Evolutionary conservation across 2,329 filamentous ascomycete species (phyloP).

Genomic region (Rhynchosporium graminicola): DNA sequence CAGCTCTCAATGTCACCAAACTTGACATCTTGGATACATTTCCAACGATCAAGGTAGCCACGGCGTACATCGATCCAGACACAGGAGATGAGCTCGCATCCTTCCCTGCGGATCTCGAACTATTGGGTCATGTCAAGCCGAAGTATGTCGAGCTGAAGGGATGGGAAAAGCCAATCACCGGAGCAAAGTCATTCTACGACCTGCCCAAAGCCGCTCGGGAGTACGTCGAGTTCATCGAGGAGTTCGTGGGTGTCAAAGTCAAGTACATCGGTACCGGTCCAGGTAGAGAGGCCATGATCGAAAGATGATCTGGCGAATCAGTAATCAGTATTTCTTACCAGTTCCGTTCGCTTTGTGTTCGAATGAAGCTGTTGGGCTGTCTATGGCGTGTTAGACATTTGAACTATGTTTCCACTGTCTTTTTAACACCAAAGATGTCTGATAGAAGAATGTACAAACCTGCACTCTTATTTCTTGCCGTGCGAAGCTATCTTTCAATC

Average conservation of each 20-base stretch:
- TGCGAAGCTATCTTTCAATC: too few species aligned
- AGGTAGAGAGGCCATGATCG: slow-evolving; percentile 14
- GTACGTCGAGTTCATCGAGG: slow-evolving; percentile 43
- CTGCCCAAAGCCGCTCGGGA: slow-evolving; percentile 64
- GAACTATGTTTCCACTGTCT: too few species aligned
- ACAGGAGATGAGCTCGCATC: slow-evolving; percentile 53
- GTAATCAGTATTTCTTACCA: neutral
- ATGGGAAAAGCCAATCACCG: slow-evolving; percentile 66
- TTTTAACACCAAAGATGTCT: too few species aligned
- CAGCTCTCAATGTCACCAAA: slow-evolving; percentile 59
- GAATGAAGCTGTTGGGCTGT: too few species aligned
- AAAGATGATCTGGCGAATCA: neutral
- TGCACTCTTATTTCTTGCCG: too few species aligned
- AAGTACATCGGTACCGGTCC: slow-evolving; percentile 66
- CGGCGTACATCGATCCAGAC: slow-evolving; percentile 61
- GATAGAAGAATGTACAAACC: too few species aligned
- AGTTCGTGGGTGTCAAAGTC: slow-evolving; percentile 62
- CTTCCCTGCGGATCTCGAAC: slow-evolving; percentile 64
- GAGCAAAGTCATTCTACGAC: slow-evolving; percentile 58
- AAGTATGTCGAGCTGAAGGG: slow-evolving; percentile 69
- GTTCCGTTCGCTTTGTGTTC: too few species aligned
- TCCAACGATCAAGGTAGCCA: slow-evolving; percentile 72
- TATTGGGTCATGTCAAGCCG: slow-evolving; percentile 61
- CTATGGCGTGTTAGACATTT: too few species aligned
- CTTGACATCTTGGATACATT: slow-evolving; percentile 77